Evolutionary conservation across 2,329 filamentous ascomycete genomes (phyloP).

Genomic region (Passalora sequoiae): DNA sequence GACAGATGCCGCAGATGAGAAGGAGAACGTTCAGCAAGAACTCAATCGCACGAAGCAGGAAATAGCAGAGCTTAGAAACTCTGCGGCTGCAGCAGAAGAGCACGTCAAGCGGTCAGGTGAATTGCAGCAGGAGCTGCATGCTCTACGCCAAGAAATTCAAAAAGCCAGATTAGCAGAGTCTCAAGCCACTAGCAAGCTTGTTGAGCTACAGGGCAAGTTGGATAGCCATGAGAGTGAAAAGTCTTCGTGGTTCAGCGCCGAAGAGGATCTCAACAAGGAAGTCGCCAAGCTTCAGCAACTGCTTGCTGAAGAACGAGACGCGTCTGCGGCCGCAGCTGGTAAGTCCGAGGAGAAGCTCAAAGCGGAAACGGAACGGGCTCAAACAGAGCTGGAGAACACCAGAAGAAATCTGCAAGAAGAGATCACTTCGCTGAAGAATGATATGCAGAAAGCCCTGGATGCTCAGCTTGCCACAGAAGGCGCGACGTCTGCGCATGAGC

Average conservation of each 20-base stretch:
- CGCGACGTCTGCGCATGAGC: not conserved
- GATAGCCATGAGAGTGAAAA: slow-evolving; percentile 13
- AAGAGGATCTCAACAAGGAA: slow-evolving; percentile 16
- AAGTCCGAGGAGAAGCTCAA: slow-evolving; percentile 12
- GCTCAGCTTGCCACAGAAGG: not conserved
- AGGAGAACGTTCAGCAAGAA: not conserved
- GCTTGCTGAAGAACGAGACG: not conserved
- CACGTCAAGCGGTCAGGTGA: not conserved
- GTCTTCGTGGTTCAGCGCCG: slow-evolving; percentile 10
- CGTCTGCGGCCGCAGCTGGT: not conserved
- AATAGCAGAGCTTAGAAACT: slow-evolving; percentile 2
- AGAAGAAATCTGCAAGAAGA: slow-evolving; percentile 7
- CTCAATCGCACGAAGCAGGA: slow-evolving; percentile 7
- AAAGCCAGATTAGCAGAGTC: not conserved
- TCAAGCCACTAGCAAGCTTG: not conserved
- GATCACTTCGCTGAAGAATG: not conserved
- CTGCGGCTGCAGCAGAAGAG: not conserved
- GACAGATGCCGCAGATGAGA: not conserved
- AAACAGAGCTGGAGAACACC: not conserved
- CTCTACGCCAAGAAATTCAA: slow-evolving; percentile 11
- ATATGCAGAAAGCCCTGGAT: not conserved
- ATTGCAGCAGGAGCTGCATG: slow-evolving; percentile 2
- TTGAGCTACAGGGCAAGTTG: slow-evolving; percentile 6
- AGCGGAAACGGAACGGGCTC: slow-evolving; percentile 8
- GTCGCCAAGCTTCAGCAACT: slow-evolving; percentile 7